phyloP scores from a whole-genome alignment of 768 basidiomycete species.

The Fibroporia radiculosa region DNA sequence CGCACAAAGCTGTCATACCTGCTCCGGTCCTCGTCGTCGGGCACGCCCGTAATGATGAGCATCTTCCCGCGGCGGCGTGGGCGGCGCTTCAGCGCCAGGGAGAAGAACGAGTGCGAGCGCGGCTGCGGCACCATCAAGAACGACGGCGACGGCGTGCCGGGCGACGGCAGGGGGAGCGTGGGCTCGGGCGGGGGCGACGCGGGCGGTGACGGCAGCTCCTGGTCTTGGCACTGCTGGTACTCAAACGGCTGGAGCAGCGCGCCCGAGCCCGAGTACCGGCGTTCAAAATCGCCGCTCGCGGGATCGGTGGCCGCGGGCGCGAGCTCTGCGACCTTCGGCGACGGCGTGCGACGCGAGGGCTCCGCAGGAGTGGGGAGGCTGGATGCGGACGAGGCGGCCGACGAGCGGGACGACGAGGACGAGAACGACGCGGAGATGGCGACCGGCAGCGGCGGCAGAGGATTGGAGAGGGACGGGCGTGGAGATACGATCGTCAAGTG shows the following conservation, averaged over 20 bases:
- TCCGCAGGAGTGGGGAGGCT: conserved; percentile 18
- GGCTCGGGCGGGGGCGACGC: conserved; percentile 14
- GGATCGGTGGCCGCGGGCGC: conserved; percentile 2
- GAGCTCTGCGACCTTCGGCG: conserved; percentile 12
- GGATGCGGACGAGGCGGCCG: conserved; percentile 13
- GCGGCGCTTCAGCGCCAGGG: conserved; percentile 10
- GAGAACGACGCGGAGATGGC: not conserved
- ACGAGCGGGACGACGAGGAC: conserved; percentile 10
- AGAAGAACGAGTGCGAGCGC: conserved; percentile 14
- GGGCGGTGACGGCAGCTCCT: conserved; percentile 10
- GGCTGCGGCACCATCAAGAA: conserved; percentile 15
- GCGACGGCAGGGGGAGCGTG: conserved; percentile 20
- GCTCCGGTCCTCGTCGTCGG: conserved; percentile 4
- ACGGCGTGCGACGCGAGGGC: conserved; percentile 3
- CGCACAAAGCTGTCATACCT: conserved; percentile 14
- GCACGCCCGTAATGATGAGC: conserved; percentile 18
- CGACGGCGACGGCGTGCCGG: conserved; percentile 18
- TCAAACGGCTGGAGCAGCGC: conserved; percentile 2
- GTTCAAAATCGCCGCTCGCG: not conserved
- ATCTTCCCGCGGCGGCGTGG: conserved; percentile 17
- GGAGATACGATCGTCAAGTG: conserved; percentile 4
- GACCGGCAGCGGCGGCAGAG: conserved; percentile 1
- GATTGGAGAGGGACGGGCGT: conserved; percentile 9
- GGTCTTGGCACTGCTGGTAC: not conserved
- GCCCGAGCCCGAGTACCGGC: not conserved